A percentile compares a stretch with the other conserved stretches of the same genome.
Conservation (phyloP, 2,329 filamentous ascomycete species). For the Clarireedia paspali region DNA sequence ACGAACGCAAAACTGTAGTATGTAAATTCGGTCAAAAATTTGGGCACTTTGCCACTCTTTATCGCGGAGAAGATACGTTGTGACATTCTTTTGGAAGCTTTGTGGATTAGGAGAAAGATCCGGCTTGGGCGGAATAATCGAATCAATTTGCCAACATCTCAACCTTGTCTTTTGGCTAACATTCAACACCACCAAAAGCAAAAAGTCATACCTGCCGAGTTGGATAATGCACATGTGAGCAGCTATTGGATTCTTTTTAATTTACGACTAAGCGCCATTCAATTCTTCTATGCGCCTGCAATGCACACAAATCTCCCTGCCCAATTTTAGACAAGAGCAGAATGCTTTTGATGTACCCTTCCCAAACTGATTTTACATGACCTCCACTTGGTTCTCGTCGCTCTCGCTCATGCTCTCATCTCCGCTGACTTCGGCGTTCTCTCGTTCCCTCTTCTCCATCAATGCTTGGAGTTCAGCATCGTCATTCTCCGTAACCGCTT, state of each 20-base stretch:
- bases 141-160: not conserved
- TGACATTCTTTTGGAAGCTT: not conserved
- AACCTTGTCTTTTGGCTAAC: not conserved
- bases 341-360: constrained; percentile 18
- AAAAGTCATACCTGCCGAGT: too few relatives aligned
- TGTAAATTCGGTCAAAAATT: constrained; percentile 29
- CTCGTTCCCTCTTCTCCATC: constrained; percentile 97
- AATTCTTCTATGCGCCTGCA: constrained; percentile 23
- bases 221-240: too few relatives aligned
- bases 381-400: constrained; percentile 71
- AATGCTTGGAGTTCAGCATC: constrained; percentile 93
- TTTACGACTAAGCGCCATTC: not conserved
- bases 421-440: constrained; percentile 96
- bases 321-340: constrained; percentile 2
- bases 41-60: constrained; percentile 3
- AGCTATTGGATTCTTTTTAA: not conserved
- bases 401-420: constrained; percentile 95
- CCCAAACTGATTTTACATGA: constrained; percentile 31
- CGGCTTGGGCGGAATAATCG: not conserved
- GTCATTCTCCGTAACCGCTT: constrained; percentile 97
- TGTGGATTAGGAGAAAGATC: not conserved
- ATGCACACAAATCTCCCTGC: constrained; percentile 21
- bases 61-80: constrained; percentile 18
- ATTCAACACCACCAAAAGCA: too few relatives aligned
- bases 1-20: constrained; percentile 44